A percentile compares a stretch with the other conserved stretches of the same genome.
phyloP scores from a whole-genome alignment of 2,329 filamentous ascomycete genomes.

The Raffaelea arxii region DNA sequence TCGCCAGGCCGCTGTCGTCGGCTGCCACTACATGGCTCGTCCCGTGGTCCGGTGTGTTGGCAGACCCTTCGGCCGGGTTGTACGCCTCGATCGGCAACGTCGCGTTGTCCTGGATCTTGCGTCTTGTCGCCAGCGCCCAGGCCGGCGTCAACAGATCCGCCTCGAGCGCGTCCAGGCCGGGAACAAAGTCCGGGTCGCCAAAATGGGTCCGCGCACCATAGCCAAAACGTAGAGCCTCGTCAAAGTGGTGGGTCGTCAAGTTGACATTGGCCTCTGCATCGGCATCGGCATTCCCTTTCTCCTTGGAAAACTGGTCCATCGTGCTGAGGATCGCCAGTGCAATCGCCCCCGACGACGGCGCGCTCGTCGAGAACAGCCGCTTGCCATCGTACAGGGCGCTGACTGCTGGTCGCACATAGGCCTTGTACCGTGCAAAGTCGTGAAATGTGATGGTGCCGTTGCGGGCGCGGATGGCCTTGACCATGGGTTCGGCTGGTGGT shows the following conservation, averaged over 20 bases:
- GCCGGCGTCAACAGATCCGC: slow-evolving; percentile 52
- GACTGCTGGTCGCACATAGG: slow-evolving; percentile 50
- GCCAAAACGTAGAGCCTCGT: slow-evolving; percentile 83
- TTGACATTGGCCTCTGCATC: slow-evolving; percentile 32
- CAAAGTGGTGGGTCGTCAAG: slow-evolving; percentile 69
- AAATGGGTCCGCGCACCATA: slow-evolving; percentile 73
- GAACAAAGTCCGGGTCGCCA: slow-evolving; percentile 71
- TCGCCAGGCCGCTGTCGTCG: slow-evolving; percentile 63
- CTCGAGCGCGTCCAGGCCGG: slow-evolving; percentile 54
- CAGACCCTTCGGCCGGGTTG: slow-evolving; percentile 41
- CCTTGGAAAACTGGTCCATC: slow-evolving; percentile 61
- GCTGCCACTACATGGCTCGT: slow-evolving; percentile 66
- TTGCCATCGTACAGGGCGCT: slow-evolving; percentile 60
- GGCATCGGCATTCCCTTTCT: slow-evolving; percentile 33
- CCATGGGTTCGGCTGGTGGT: slow-evolving; percentile 56
- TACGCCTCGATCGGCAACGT: slow-evolving; percentile 70
- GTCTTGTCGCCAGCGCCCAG: slow-evolving; percentile 49
- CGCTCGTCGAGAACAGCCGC: slow-evolving; percentile 57
- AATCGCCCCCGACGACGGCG: slow-evolving; percentile 71
- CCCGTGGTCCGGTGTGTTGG: slow-evolving; percentile 36
- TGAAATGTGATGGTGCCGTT: slow-evolving; percentile 81
- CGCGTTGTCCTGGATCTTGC: slow-evolving; percentile 58
- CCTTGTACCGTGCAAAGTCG: slow-evolving; percentile 64
- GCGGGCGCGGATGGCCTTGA: slow-evolving; percentile 53
- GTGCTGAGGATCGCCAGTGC: slow-evolving; percentile 70